Conservation (phyloP, 441 rosid genomes). For the Eutrema salsugineum region DNA sequence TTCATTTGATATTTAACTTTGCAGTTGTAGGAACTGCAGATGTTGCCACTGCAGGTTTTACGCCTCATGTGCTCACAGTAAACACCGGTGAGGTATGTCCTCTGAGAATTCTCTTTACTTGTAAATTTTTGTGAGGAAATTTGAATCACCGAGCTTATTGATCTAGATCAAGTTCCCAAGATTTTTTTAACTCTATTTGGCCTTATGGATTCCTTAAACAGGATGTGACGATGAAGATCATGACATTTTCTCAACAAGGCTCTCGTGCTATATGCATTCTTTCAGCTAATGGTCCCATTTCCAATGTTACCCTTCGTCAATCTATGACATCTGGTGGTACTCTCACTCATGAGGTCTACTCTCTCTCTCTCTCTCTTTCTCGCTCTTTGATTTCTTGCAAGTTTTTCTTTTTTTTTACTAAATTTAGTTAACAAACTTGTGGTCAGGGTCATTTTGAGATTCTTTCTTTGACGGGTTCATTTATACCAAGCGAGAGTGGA, state of each 20-base stretch:
- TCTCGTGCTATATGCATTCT: slow-evolving; percentile 89
- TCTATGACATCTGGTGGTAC: slow-evolving; percentile 92
- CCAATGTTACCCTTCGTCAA: slow-evolving; percentile 91
- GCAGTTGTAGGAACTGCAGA: slow-evolving; percentile 39
- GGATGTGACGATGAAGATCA: slow-evolving; percentile 95
- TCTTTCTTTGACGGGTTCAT: slow-evolving; percentile 89
- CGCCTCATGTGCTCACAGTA: slow-evolving; percentile 84
- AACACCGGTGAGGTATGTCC: slow-evolving; percentile 82
- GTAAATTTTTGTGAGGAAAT: background rate
- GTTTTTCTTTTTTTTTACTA: background rate
- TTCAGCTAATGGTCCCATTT: slow-evolving; percentile 84
- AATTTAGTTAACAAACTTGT: background rate
- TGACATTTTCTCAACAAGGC: slow-evolving; percentile 91
- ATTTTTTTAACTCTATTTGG: background rate
- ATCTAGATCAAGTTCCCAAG: background rate
- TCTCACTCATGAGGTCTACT: slow-evolving; percentile 81
- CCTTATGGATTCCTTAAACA: slow-evolving; percentile 15
- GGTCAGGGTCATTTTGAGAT: slow-evolving; percentile 93
- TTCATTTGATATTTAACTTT: background rate
- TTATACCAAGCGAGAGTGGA: slow-evolving; percentile 66
- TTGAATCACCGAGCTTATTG: background rate
- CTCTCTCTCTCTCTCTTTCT: background rate
- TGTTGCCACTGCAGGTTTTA: slow-evolving; percentile 69
- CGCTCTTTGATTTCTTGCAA: background rate
- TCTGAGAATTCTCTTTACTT: background rate